Evolutionary conservation across 371 early-diverging fungal species (phyloP).

Genomic region (Mucor piriformis): DNA sequence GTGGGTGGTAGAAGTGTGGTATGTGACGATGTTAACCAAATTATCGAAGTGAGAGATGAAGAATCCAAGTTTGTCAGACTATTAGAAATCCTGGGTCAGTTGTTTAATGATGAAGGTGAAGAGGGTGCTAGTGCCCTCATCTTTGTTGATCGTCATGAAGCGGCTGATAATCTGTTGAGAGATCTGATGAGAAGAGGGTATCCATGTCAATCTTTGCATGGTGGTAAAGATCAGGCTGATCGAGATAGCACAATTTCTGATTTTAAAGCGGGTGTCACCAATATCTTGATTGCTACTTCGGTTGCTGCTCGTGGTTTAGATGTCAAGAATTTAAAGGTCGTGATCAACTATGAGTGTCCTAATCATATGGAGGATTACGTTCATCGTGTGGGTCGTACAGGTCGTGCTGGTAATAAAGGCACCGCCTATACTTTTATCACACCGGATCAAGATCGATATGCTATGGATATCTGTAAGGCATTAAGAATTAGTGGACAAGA

Average conservation of each 20-base stretch:
- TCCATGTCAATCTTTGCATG: constrained; percentile 92
- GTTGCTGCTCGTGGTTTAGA: constrained; percentile 99
- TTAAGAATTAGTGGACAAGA: constrained; percentile 74
- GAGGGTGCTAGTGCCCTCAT: constrained; percentile 75
- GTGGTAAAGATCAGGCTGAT: constrained; percentile 97
- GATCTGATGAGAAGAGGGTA: constrained; percentile 89
- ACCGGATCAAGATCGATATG: constrained; percentile 91
- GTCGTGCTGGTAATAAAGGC: constrained; percentile 97
- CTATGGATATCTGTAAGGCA: constrained; percentile 93
- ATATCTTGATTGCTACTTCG: constrained; percentile 97
- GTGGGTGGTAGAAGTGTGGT: constrained; percentile 94
- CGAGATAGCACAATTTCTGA: constrained; percentile 92
- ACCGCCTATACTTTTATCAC: constrained; percentile 95
- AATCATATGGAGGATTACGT: constrained; percentile 98
- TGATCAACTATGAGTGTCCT: constrained; percentile 98
- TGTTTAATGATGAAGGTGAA: constrained; percentile 63
- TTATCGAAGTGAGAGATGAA: constrained; percentile 89
- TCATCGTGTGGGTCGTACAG: constrained; percentile 99
- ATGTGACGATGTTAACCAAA: constrained; percentile 84
- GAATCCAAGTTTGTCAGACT: constrained; percentile 85
- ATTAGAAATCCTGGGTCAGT: constrained; percentile 85
- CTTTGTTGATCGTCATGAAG: constrained; percentile 96
- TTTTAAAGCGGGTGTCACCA: constrained; percentile 88
- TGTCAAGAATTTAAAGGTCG: constrained; percentile 94
- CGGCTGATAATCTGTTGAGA: constrained; percentile 87